phyloP scores from a whole-genome alignment of 257 asterid species.

The Mitragyna speciosa region DNA sequence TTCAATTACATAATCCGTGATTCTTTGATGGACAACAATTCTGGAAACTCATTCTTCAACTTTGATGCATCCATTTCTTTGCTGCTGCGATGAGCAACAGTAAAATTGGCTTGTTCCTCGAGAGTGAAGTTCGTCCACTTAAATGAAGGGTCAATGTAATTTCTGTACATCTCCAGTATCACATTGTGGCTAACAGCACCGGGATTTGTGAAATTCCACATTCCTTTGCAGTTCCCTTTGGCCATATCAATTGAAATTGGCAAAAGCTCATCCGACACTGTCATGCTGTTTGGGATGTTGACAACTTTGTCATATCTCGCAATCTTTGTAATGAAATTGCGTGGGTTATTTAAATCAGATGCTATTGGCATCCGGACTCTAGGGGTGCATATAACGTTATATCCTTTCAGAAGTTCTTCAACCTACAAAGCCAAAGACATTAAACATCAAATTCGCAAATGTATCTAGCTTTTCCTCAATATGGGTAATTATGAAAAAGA shows the following conservation, averaged over 20 bases:
- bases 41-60: constrained; percentile 87
- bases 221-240: constrained; percentile 81
- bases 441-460: not conserved
- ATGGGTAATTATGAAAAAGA: not conserved
- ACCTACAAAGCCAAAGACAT: constrained; percentile 44
- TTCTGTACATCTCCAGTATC: constrained; percentile 88
- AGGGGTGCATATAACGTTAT: constrained; percentile 87
- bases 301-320: constrained; percentile 78
- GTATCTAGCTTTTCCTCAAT: not conserved
- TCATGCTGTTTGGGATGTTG: constrained; percentile 98
- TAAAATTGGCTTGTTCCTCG: constrained; percentile 95
- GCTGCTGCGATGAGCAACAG: constrained; percentile 82
- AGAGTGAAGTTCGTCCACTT: constrained; percentile 74
- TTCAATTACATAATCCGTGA: constrained; percentile 78
- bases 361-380: constrained; percentile 96
- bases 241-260: constrained; percentile 98
- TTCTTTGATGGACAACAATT: constrained; percentile 77
- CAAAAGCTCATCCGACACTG: constrained; percentile 89
- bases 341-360: constrained; percentile 84
- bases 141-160: constrained; percentile 67
- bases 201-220: constrained; percentile 94
- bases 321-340: constrained; percentile 93
- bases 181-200: constrained; percentile 95
- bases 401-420: constrained; percentile 85
- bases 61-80: constrained; percentile 87